Evolutionary conservation across 2,329 filamentous ascomycete genomes (phyloP), one percentile per base, ranked within the genome.

Genomic region (Ilyonectria robusta): DNA sequence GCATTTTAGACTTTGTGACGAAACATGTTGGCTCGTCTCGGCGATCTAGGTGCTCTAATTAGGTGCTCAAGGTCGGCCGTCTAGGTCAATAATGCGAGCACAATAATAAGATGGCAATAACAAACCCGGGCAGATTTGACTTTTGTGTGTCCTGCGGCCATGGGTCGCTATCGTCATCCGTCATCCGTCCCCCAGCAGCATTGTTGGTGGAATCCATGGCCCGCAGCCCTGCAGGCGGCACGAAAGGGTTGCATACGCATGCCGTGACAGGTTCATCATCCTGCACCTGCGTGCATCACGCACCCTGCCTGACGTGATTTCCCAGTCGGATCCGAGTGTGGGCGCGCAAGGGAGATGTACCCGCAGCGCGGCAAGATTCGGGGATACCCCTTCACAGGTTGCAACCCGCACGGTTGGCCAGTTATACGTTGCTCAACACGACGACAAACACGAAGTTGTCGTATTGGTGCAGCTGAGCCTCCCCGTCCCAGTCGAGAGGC

Each of bases 1-100:
- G 58, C 56, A 62, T 62, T 73, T 74, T 74, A 74, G 61, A 73
- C 70, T 75, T 74, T 75, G 67, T 66, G 65, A 67, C 72, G 70
- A 74, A 72, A 64, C 65, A 61, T 47, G 46, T 57, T 62, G 59
- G 62, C 31, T 50, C 53, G 19, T 35, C n/a, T 33, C n/a, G 48
- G 21, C 29, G 21, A 21, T 37, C 31, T 63, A 59, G 48, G 55
- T 44, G 58, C 55, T 54, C 62, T 26, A 26, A 26, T 26, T 26
- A 26, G 26, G 26, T 26, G 26, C 26, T 26, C 26, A 6, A 26
- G 26, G 26, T 26, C 26, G 26, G 26, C 4, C 26, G 4, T 26
- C 26, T 26, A 26, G 55, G 60, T 62, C 60, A 50, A 50, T 50
- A 56, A 50, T 37, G 31, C 40, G 33, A 61, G 58, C 47, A 31